Percentiles rank a stretch among this genome's conserved stretches.
These are phyloP conservation scores for Kodamaea fungicola DNA, from an alignment of 1,139 yeast genomes.

Conservation along the genomic window DNA sequence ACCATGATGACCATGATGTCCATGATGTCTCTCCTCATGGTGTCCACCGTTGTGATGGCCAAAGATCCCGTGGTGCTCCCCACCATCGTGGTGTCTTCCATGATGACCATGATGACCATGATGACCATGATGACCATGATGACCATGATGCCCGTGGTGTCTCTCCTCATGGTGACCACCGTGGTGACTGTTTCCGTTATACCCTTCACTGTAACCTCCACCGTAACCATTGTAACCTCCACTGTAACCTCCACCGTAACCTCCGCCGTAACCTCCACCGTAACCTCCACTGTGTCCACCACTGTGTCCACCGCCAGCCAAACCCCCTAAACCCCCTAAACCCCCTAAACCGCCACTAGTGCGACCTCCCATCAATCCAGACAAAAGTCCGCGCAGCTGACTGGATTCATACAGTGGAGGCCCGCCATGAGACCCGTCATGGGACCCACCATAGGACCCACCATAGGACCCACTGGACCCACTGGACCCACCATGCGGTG, in stretches of 20 bases:
- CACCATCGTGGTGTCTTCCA: neutral
- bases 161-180: neutral
- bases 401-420: too few relatives aligned
- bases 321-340: constrained; percentile 1
- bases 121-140: neutral
- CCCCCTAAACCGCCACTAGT: constrained; percentile 11
- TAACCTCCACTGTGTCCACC: constrained; percentile 2
- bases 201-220: neutral
- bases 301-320: constrained; percentile 7
- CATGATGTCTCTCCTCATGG: neutral
- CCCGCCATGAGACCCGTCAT: too few relatives aligned
- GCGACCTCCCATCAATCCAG: constrained; percentile 7
- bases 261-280: constrained; percentile 1
- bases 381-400: constrained; percentile 5
- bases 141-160: neutral
- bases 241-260: neutral
- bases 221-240: neutral
- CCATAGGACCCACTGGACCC: constrained; percentile 17
- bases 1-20: neutral
- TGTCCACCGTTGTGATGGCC: neutral
- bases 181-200: neutral
- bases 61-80: too few relatives aligned
- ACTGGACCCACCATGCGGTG: neutral
- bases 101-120: too few relatives aligned
- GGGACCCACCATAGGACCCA: too few relatives aligned